Evolutionary conservation across 352 stramenopile genomes (phyloP), one percentile per base, ranked within the genome.

Genomic region (Phytopythium litorale): DNA sequence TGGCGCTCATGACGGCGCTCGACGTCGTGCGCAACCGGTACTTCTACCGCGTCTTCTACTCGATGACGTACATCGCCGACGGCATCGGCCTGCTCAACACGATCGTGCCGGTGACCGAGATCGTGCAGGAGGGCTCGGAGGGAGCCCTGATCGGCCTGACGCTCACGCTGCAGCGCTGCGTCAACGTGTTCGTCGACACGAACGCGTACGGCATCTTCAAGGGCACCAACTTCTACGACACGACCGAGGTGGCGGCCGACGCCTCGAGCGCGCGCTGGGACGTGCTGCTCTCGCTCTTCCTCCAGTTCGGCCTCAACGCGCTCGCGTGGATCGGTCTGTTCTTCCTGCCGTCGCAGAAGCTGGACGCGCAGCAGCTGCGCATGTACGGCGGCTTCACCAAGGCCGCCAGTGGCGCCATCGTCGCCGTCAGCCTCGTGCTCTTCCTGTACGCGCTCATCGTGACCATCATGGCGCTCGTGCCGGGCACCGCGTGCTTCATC

Each of bases 311-410:
- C 3, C 64, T 90, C 9, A 90, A 88, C 58, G 67, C 71, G 33
- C 56, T 90, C 49, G 72, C 77, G 4, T 80, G 71, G 63, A 67
- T 84, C 9, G 81, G 76, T 11, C 70, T 90, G n/a, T 81, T 78
- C 54, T 78, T 83, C 65, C 66, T 88, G n/a, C 81, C 81, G 7
- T 73, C 72, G 11, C 82, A 91, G 62, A 91, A 91, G 64, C 72
- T 88, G 1, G 82, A 89, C 45, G 76, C 79, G 16, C 79, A 91
- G 68, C 80, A 88, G 54, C 56, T 88, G 33, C 82, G 76, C 32
- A 84, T 82, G 68, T 89, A 87, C 57, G 80, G 80, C 18, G 80
- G 82, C 25, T 91, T 86, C 58, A 89, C 78, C 25, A 75, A 78
- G 56, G 56, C 42, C 46, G 73, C 70, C 15, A 71, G 73, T 57